Base-by-base conservation (phyloP, 768 basidiomycete genomes). In the Auriculariales sp. region DNA sequence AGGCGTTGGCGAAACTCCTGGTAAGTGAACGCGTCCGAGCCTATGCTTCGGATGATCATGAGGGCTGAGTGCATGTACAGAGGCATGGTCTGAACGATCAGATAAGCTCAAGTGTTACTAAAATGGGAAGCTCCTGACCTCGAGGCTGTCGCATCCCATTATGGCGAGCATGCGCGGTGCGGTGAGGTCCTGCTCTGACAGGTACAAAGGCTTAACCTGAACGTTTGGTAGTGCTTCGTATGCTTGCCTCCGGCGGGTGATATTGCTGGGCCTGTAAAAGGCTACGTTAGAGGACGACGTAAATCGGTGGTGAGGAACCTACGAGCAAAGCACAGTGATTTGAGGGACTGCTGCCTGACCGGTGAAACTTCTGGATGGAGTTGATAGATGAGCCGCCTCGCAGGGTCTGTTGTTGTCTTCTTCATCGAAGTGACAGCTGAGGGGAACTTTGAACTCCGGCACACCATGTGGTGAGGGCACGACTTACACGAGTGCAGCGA, bases 151-250 rank as follows among this genome's bases (percentile, higher is more conserved):
- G 75, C 39, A 44, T 0, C 81, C 77, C 83, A 85, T 85, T 76
- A 85, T 79, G 0, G 80, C 80, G 28, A 84, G 55, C 51, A 85
- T 78, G 1, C 82, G 79, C 15, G 77, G 63, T 1, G 80, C 78
- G 58, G 84, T 83, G 0, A 84, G 68, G 50, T 86, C 83, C 4
- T 69, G 63, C 52, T 78, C 73, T 2, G 68, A 64, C 48, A 85
- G 74, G 0, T 69, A 58, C 11, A 86, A 58, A 0, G 81, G 77
- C 47, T 74, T 67, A 0, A 85, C 77, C 0, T 52, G 62, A 3
- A 84, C 66, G 25, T 50, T 24, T 10, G 47, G 35, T 19, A 55
- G 46, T n/a, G 12, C 27, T 10, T 35, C 19, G 28, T 55, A 55
- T 27, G 53, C 49, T 5, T 46, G 11, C 28, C 28, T 17, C 31